These are phyloP conservation scores for Xylaria cubensis DNA, from an alignment of 495 filamentous ascomycete species.

Conservation along the genomic window DNA sequence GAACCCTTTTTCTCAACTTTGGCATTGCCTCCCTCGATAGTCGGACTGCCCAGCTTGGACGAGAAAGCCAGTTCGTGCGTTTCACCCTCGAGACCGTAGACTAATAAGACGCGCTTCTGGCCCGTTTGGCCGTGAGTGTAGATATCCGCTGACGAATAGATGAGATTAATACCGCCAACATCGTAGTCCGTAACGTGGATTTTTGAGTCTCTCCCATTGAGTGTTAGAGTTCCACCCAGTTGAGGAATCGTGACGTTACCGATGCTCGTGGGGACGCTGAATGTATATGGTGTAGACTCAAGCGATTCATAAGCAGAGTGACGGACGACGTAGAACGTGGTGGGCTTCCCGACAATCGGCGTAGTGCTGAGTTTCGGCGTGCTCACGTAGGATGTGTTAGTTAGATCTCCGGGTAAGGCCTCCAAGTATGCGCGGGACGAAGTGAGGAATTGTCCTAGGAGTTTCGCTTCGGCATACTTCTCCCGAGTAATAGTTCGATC, in stretches of 20 bases:
- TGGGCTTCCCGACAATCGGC: constrained; percentile 52
- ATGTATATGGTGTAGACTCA: constrained; percentile 63
- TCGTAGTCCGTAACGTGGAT: constrained; percentile 75
- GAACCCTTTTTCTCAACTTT: background rate
- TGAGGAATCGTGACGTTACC: constrained; percentile 70
- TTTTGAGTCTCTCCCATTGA: constrained; percentile 78
- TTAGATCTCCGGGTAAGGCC: constrained; percentile 51
- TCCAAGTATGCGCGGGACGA: constrained; percentile 71
- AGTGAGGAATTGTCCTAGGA: constrained; percentile 74
- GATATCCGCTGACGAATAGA: constrained; percentile 80
- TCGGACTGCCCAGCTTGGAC: constrained; percentile 55
- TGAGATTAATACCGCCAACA: constrained; percentile 64
- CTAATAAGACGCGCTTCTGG: constrained; percentile 61
- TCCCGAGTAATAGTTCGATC: constrained; percentile 68
- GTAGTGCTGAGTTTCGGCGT: constrained; percentile 66
- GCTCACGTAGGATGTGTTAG: constrained; percentile 47
- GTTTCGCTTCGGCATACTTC: constrained; percentile 81
- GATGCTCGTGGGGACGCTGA: constrained; percentile 65
- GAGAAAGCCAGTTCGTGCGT: constrained; percentile 63
- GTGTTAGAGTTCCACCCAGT: constrained; percentile 63
- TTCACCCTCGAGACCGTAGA: constrained; percentile 76
- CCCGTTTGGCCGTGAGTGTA: constrained; percentile 63
- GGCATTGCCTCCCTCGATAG: constrained; percentile 54
- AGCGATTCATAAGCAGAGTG: constrained; percentile 66
- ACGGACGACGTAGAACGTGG: constrained; percentile 69